A percentile compares a stretch with the other conserved stretches of the same genome.
phyloP scores from a whole-genome alignment of 192 early-diverging fungal genomes.

The Coemansia sp. region DNA sequence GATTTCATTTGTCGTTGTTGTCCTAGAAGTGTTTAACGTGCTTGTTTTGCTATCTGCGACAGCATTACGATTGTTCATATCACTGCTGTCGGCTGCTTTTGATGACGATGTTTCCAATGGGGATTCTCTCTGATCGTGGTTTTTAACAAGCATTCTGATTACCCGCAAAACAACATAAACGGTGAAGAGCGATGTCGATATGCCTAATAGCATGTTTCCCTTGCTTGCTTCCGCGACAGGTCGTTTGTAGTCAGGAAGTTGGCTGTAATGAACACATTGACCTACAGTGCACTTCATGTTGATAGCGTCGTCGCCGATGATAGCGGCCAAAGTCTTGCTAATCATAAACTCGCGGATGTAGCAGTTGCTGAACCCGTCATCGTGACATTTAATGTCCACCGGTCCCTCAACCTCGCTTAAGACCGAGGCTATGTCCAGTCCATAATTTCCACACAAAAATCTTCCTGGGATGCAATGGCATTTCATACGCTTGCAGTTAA shows the following conservation, averaged over 20 bases:
- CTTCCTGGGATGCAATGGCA: slow-evolving; percentile 79
- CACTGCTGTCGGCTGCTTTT: too few species aligned
- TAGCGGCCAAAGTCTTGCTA: slow-evolving; percentile 39
- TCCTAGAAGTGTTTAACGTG: too few species aligned
- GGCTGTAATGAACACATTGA: slow-evolving; percentile 84
- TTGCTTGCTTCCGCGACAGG: slow-evolving; percentile 32
- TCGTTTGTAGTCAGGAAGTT: slow-evolving; percentile 74
- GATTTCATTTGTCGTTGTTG: slow-evolving; percentile 15
- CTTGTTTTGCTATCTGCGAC: not conserved
- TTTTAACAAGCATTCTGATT: slow-evolving; percentile 28
- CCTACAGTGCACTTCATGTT: slow-evolving; percentile 75
- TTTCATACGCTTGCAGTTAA: slow-evolving; percentile 73
- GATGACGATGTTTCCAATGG: not conserved
- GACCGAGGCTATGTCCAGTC: slow-evolving; percentile 80
- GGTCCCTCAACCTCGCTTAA: slow-evolving; percentile 80
- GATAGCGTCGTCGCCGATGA: slow-evolving; percentile 86
- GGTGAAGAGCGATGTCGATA: slow-evolving; percentile 44
- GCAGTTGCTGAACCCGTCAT: slow-evolving; percentile 82
- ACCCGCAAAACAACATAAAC: slow-evolving; percentile 38
- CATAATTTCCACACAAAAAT: slow-evolving; percentile 82
- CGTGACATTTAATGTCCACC: slow-evolving; percentile 64
- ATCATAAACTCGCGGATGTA: slow-evolving; percentile 60
- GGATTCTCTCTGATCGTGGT: not conserved
- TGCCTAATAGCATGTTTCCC: slow-evolving; percentile 30
- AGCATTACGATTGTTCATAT: not conserved